Conservation (phyloP, 768 basidiomycete genomes). For the Sporobolomyces pararoseus region DNA sequence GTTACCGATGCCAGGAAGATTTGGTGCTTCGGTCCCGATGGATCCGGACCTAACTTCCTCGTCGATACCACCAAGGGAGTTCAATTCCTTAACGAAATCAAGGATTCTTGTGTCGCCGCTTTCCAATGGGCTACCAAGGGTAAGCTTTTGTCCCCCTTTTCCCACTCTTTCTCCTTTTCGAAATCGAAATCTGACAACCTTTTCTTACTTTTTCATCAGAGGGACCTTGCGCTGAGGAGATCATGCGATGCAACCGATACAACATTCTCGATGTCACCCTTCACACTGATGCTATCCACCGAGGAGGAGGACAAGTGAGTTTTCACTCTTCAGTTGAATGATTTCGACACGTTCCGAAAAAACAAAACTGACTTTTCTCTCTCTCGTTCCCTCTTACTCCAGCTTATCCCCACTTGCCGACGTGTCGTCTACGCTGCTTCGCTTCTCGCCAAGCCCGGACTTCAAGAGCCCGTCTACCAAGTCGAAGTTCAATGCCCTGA, state of each 20-base stretch:
- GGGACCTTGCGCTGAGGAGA: constrained; percentile 82
- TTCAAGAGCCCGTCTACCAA: constrained; percentile 93
- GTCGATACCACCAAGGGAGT: constrained; percentile 91
- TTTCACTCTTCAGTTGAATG: neutral
- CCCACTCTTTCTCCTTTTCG: neutral
- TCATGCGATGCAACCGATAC: constrained; percentile 95
- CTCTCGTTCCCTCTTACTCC: too few species aligned
- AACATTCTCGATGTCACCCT: constrained; percentile 65
- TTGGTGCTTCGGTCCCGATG: constrained; percentile 99
- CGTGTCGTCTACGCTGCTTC: constrained; percentile 95
- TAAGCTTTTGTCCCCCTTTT: constrained; percentile 52
- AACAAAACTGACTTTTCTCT: neutral
- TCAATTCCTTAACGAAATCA: constrained; percentile 99
- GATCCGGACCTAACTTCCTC: constrained; percentile 90
- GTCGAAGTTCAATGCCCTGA: constrained; percentile 96
- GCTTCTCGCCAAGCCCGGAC: constrained; percentile 78
- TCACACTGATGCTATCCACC: constrained; percentile 97
- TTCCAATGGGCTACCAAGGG: constrained; percentile 99
- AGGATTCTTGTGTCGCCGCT: constrained; percentile 97
- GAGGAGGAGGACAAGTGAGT: constrained; percentile 78
- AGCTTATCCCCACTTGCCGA: constrained; percentile 94
- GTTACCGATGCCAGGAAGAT: constrained; percentile 99
- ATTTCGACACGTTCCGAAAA: too few species aligned
- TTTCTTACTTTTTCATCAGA: constrained; percentile 11
- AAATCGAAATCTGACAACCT: neutral